phyloP scores from a whole-genome alignment of 2,329 filamentous ascomycete genomes.

The Fusarium annulatum region DNA sequence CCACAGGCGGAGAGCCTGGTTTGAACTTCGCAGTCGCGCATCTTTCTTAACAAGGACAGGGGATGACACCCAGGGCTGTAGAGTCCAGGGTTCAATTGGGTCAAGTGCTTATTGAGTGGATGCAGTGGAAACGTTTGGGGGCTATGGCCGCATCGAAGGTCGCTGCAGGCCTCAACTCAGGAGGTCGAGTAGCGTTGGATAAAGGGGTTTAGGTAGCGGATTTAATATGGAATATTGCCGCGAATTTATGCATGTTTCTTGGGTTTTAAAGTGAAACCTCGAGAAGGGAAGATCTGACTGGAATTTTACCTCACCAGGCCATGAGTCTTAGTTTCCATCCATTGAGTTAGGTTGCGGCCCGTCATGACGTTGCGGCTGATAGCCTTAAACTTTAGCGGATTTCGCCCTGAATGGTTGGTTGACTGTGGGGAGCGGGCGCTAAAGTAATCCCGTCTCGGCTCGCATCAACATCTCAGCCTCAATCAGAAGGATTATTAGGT shows the following conservation, averaged over 20 bases:
- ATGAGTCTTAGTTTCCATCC: not conserved
- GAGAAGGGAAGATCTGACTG: not conserved
- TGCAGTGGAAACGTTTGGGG: slow-evolving; percentile 10
- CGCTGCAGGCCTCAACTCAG: slow-evolving; percentile 21
- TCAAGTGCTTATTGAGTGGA: slow-evolving; percentile 27
- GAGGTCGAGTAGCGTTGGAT: not conserved
- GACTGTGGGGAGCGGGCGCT: slow-evolving; percentile 30
- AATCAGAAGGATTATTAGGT: not conserved
- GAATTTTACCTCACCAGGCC: not conserved
- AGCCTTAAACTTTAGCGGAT: slow-evolving; percentile 18
- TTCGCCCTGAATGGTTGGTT: slow-evolving; percentile 8
- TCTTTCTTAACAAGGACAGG: slow-evolving; percentile 13
- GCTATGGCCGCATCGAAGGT: slow-evolving; percentile 6
- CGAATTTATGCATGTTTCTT: not conserved
- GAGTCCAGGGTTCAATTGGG: slow-evolving; percentile 34
- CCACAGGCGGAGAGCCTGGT: slow-evolving; percentile 29
- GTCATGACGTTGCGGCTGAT: slow-evolving; percentile 9
- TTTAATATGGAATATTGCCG: not conserved
- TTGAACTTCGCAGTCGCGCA: slow-evolving; percentile 24
- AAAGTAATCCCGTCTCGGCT: slow-evolving; percentile 2
- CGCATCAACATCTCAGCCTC: not conserved
- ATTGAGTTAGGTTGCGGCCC: not conserved
- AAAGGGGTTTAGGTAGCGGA: not conserved
- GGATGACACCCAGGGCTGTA: slow-evolving; percentile 24
- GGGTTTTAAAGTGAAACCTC: not conserved